phyloP scores from a whole-genome alignment of 1,284 basidiomycete species.

The Takashimella koratensis region DNA sequence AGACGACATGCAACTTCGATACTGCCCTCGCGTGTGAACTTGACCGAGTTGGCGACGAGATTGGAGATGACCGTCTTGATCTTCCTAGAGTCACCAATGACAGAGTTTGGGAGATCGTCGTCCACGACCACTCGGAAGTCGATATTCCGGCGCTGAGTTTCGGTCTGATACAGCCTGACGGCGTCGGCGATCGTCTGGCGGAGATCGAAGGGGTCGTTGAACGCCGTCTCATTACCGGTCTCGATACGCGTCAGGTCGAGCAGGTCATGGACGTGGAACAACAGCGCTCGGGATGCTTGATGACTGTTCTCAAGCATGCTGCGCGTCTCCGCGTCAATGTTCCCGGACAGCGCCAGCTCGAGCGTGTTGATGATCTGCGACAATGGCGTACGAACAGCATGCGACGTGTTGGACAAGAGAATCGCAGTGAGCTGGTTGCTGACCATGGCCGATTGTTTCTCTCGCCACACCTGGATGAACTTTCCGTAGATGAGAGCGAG shows the following conservation, averaged over 20 bases:
- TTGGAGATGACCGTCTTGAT: conserved; percentile 78
- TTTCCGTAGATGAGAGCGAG: conserved; percentile 67
- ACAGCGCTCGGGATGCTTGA: conserved; percentile 71
- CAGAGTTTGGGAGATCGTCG: conserved; percentile 56
- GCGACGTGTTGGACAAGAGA: conserved; percentile 79
- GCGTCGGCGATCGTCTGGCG: conserved; percentile 66
- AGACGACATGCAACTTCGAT: conserved; percentile 63
- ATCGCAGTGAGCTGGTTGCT: conserved; percentile 75
- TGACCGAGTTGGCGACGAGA: conserved; percentile 78
- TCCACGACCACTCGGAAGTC: conserved; percentile 61
- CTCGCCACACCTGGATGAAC: conserved; percentile 80
- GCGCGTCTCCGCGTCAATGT: conserved; percentile 70
- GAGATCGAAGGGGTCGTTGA: conserved; percentile 78
- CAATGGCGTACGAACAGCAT: conserved; percentile 61
- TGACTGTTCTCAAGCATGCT: conserved; percentile 75
- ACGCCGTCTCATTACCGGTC: conserved; percentile 71
- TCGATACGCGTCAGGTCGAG: conserved; percentile 79
- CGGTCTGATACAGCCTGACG: conserved; percentile 57
- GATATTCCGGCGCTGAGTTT: conserved; percentile 66
- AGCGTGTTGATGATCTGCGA: conserved; percentile 62
- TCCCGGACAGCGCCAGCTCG: conserved; percentile 77
- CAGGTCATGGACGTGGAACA: conserved; percentile 82
- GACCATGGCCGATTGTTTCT: conserved; percentile 73
- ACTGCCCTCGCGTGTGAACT: conserved; percentile 66
- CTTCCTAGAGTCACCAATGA: conserved; percentile 70